Conservation (phyloP, 1,139 yeast species). For the Geotrichum bryndzae region DNA sequence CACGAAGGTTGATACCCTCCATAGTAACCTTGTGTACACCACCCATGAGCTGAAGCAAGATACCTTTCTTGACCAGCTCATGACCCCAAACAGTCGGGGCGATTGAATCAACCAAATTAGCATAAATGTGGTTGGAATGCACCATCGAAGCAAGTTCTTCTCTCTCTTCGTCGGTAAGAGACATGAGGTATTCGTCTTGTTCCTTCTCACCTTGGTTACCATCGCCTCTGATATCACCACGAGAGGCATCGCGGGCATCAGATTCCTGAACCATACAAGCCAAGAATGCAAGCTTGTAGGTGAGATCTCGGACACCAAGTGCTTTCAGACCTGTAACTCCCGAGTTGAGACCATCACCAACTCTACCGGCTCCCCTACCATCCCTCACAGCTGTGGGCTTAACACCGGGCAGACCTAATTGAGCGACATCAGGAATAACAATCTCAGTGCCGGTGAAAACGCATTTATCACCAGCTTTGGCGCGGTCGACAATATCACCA, state of each 20-base stretch:
- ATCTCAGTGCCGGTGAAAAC: conserved; percentile 93
- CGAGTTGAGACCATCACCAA: conserved; percentile 66
- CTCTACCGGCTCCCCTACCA: conserved; percentile 50
- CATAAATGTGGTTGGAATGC: conserved; percentile 77
- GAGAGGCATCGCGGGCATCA: conserved; percentile 36
- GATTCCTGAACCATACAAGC: conserved; percentile 72
- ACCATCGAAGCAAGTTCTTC: conserved; percentile 87
- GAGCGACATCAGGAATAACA: conserved; percentile 92
- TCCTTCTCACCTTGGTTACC: conserved; percentile 44
- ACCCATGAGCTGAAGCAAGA: conserved; percentile 79
- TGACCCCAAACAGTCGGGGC: conserved; percentile 98
- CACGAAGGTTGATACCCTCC: conserved; percentile 93
- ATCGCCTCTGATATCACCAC: conserved; percentile 39
- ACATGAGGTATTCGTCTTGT: conserved; percentile 74
- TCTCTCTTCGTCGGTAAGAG: conserved; percentile 77
- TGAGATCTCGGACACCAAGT: conserved; percentile 88
- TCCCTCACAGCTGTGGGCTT: conserved; percentile 81
- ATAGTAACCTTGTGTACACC: conserved; percentile 94
- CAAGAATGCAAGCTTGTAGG: conserved; percentile 83
- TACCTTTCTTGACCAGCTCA: conserved; percentile 88
- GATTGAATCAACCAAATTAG: conserved; percentile 78
- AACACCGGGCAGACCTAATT: conserved; percentile 93
- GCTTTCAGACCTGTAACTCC: conserved; percentile 84
- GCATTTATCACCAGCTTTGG: conserved; percentile 97
- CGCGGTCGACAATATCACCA: conserved; percentile 93